Base-by-base conservation (phyloP, 371 early-diverging fungal species). In the Funneliformis caledonium region DNA sequence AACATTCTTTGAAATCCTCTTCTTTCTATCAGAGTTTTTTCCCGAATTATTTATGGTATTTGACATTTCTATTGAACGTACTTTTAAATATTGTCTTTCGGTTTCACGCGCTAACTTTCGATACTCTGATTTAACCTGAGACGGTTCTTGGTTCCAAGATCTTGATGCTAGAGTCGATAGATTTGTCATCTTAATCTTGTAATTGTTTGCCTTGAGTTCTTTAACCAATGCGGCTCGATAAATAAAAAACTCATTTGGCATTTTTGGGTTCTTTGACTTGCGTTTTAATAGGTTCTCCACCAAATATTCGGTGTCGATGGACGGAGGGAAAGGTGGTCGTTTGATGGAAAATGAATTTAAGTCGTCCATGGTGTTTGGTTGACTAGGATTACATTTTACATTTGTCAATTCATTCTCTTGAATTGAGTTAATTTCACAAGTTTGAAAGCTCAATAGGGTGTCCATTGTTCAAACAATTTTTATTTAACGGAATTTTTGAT, bases 211-310 rank as follows among this genome's bases (percentile, higher is more conserved):
- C 26, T 68, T 56, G 12, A 79, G 62, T 69, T 79, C 69, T 56
- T 70, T 26, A 26, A 79, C 79, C 37, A 79, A 69, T 9, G 59
- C 68, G 9, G 33, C 50, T 0, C 79, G 70, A 42, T 79, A 79
- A 59, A 79, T 79, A 22, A 79, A 70, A 42, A 69, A 79, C 59
- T 67, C 79, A n/a, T 79, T 79, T 12, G 70, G 70, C 56, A 70
- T 42, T 69, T 62, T 79, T 69, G 79, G 76, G 11, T 33, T 37
- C 37, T 67, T 31, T 10, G 50, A 42, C 22, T 69, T 52, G 7
- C 31, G 31, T 11, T 79, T 70, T 42, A 69, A 42, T 33, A 69
- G 19, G 42, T 56, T 19, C 2, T 10, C 4, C 2, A 79, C 70
- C n/a, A 79, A 69, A 11, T 52, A 52, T 16, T 79, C 22, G 0